Evolutionary conservation across 2,329 filamentous ascomycete species (phyloP).

Genomic region (Colletotrichum sp.): DNA sequence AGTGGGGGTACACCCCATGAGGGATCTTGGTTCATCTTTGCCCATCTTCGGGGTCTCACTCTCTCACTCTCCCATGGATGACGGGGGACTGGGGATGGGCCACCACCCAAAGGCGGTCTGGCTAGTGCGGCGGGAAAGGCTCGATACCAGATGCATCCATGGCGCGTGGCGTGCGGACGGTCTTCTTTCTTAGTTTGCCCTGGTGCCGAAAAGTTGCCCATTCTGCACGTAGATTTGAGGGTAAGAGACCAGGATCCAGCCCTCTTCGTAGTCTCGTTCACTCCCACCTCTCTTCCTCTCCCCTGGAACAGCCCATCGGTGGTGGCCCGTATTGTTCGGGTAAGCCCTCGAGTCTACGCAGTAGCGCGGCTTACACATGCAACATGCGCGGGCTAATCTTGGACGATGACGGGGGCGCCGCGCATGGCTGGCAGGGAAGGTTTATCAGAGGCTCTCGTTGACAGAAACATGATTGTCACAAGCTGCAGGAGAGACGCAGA

Average conservation of each 20-base stretch:
- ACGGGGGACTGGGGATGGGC: neutral
- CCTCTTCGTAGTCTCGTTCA: neutral
- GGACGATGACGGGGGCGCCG: neutral
- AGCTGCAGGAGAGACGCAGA: neutral
- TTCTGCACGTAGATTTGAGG: neutral
- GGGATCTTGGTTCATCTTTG: neutral
- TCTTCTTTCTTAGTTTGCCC: neutral
- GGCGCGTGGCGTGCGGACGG: neutral
- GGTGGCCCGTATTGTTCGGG: neutral
- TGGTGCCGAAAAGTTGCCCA: neutral
- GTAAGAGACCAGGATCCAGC: neutral
- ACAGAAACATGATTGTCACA: conserved; percentile 18
- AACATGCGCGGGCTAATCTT: neutral
- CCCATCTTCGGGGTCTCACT: neutral
- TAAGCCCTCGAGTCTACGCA: neutral
- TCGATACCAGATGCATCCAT: neutral
- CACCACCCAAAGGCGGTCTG: neutral
- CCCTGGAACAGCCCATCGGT: neutral
- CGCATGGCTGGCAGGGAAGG: neutral
- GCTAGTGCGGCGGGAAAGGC: neutral
- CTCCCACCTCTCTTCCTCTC: neutral
- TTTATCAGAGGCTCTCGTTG: conserved; percentile 2
- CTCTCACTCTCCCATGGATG: neutral
- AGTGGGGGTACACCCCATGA: conserved; percentile 1
- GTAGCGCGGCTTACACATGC: neutral